Base-by-base conservation (phyloP, 2,329 filamentous ascomycete genomes). In the Fusarium transvaalense region DNA sequence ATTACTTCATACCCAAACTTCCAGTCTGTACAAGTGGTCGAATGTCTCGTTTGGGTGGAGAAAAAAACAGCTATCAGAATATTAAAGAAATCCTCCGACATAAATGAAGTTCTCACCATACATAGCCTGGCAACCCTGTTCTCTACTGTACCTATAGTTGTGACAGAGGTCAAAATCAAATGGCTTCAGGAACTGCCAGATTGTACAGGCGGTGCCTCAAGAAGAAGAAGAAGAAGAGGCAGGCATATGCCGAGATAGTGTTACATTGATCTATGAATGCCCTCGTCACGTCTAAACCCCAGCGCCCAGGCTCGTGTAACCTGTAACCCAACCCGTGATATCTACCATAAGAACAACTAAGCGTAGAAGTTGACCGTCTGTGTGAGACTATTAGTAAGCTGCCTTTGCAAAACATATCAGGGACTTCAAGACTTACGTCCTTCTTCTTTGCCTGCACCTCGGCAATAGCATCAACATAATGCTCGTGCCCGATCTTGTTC, bases 361-460 rank as follows among this genome's bases (percentile, higher is more conserved):
- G 83, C 83, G 72, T 85, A 85, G 74, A 85, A 85, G 77, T 85
- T 88, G 81, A 88, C 86, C 32, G 86, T 88, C 85, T 87, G 48
- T 31, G 29, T 7, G 41, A 17, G 12, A 39, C 31, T 12, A 41
- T 74, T 69, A 74, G 72, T 31, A 57, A 60, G 32, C n/a, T 27
- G 6, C 10, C 35, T 19, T 4, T 17, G 25, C 12, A 19, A 8
- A 9, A 48, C 3, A 21, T 7, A 21, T n/a, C 12, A 3, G 23
- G 15, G 59, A 2, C n/a, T 17, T 17, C 7, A 50, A 21, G 47
- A 84, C 86, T 83, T 75, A 88, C 86, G 68, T 97, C 93, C 88
- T 97, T 97, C 91, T 97, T 97, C 90, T 97, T 91, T 67, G 91
- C 90, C 80, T 94, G 93, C 74, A 99, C 96, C 82, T 99, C 96